Percentiles rank a stretch among this genome's conserved stretches.
Conservation (phyloP, 805 yeast species). For the Metschnikowia aberdeeniae region DNA sequence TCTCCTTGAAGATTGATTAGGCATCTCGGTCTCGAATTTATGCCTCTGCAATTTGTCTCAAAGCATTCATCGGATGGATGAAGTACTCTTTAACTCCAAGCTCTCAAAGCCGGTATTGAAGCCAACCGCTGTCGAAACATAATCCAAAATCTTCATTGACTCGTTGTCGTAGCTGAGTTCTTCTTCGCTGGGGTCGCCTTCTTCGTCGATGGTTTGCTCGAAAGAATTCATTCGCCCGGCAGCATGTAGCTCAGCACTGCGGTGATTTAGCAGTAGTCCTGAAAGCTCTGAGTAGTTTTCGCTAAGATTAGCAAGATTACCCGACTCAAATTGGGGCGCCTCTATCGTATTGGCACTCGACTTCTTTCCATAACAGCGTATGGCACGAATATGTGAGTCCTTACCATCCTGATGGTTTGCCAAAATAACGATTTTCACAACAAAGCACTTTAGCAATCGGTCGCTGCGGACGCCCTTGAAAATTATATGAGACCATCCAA, state of each 20-base stretch:
- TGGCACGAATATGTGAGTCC: slow-evolving; percentile 83
- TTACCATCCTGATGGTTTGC: slow-evolving; percentile 94
- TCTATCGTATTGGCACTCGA: slow-evolving; percentile 11
- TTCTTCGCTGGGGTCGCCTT: slow-evolving; percentile 4
- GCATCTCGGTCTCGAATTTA: too few relatives aligned
- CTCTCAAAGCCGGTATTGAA: slow-evolving; percentile 42
- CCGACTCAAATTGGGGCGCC: not conserved
- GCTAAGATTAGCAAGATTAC: not conserved
- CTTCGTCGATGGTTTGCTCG: slow-evolving; percentile 9
- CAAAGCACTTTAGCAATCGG: slow-evolving; percentile 60
- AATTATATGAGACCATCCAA: slow-evolving; percentile 72
- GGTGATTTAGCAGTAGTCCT: slow-evolving; percentile 14
- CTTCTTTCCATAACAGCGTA: slow-evolving; percentile 51
- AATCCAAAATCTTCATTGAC: slow-evolving; percentile 25
- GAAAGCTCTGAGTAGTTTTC: slow-evolving; percentile 6
- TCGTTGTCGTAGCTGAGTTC: slow-evolving; percentile 18
- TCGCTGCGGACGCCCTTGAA: slow-evolving; percentile 53
- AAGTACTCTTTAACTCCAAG: slow-evolving; percentile 32
- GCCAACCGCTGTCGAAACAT: slow-evolving; percentile 38
- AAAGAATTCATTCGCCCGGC: slow-evolving; percentile 4
- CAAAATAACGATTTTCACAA: slow-evolving; percentile 56
- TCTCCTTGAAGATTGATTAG: slow-evolving; percentile 64
- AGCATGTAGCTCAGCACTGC: not conserved
- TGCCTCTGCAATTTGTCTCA: not conserved
- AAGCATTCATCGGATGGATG: slow-evolving; percentile 30